Percentiles rank a stretch among this genome's conserved stretches.
These are phyloP conservation scores for Aspergillus nomiae DNA, from an alignment of 2,329 filamentous ascomycete genomes.

Conservation along the genomic window DNA sequence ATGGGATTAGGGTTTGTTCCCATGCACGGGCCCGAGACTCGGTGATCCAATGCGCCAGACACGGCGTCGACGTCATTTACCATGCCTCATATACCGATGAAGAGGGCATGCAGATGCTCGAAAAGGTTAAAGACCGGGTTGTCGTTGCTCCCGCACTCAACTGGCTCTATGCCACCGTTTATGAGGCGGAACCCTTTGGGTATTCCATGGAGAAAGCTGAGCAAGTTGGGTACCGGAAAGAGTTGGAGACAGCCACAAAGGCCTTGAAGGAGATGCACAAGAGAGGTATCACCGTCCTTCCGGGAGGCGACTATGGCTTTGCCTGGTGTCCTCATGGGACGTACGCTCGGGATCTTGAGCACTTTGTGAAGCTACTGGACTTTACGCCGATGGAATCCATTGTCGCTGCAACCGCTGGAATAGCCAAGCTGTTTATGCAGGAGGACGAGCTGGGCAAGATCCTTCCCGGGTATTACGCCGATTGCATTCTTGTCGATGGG, in stretches of 20 bases:
- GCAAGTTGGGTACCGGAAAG: slow-evolving; percentile 47
- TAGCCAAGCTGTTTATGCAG: slow-evolving; percentile 47
- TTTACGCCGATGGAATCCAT: slow-evolving; percentile 50
- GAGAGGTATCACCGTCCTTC: slow-evolving; percentile 49
- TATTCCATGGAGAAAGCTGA: slow-evolving; percentile 48
- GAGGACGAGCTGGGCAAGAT: slow-evolving; percentile 43
- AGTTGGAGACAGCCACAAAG: slow-evolving; percentile 43
- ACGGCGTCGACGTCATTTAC: slow-evolving; percentile 53
- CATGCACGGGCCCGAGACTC: slow-evolving; percentile 50
- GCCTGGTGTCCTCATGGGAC: slow-evolving; percentile 53
- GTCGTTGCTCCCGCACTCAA: slow-evolving; percentile 50
- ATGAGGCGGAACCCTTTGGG: slow-evolving; percentile 44
- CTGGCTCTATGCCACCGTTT: slow-evolving; percentile 43
- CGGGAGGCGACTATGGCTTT: slow-evolving; percentile 52
- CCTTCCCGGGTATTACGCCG: slow-evolving; percentile 45
- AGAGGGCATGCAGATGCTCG: slow-evolving; percentile 34
- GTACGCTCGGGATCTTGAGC: slow-evolving; percentile 50
- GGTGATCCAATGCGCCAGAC: slow-evolving; percentile 46
- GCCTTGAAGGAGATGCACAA: slow-evolving; percentile 50
- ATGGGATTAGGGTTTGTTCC: slow-evolving; percentile 40
- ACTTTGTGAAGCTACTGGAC: slow-evolving; percentile 49
- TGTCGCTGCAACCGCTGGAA: slow-evolving; percentile 45
- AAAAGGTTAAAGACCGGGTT: slow-evolving; percentile 41
- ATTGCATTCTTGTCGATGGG: slow-evolving; percentile 51
- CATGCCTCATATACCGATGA: slow-evolving; percentile 51